A percentile compares a stretch with the other conserved stretches of the same genome.
These are phyloP conservation scores for Mycena rebaudengoi DNA, from an alignment of 768 basidiomycete species.

Conservation along the genomic window DNA sequence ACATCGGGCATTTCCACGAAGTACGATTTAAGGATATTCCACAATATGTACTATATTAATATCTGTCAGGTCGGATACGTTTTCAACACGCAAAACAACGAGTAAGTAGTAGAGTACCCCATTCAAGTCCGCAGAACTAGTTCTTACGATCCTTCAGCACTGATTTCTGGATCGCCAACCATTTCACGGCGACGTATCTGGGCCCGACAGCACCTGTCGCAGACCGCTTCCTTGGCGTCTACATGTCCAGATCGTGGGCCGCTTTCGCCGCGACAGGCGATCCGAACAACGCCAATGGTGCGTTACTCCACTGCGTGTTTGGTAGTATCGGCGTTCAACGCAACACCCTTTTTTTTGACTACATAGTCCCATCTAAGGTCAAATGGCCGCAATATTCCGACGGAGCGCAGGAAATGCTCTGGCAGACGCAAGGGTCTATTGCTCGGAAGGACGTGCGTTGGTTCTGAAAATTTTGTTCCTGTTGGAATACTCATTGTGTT, in stretches of 20 bases:
- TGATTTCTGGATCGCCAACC: constrained; percentile 24
- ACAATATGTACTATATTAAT: not conserved
- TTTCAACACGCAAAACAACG: constrained; percentile 25
- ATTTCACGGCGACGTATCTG: constrained; percentile 25
- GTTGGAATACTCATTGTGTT: not conserved
- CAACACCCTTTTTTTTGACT: no score
- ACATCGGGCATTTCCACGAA: constrained; percentile 23
- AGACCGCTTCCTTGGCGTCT: constrained; percentile 23
- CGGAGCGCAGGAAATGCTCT: constrained; percentile 13
- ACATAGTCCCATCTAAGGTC: constrained; percentile 14
- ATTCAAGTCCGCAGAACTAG: not conserved
- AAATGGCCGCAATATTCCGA: constrained; percentile 23
- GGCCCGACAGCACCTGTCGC: constrained; percentile 17
- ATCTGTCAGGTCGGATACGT: constrained; percentile 25
- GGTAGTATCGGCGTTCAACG: not conserved
- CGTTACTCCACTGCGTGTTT: not conserved
- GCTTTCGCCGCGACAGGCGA: constrained; percentile 26
- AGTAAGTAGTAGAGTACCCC: constrained; percentile 2
- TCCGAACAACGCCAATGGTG: constrained; percentile 25
- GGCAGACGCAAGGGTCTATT: constrained; percentile 23
- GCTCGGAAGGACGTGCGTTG: constrained; percentile 23
- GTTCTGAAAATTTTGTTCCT: not conserved
- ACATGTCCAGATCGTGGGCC: constrained; percentile 27
- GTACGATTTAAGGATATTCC: not conserved
- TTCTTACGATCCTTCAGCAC: not conserved